Base-by-base conservation (phyloP, 768 basidiomycete genomes). In the Cystobasidium onofrii region DNA sequence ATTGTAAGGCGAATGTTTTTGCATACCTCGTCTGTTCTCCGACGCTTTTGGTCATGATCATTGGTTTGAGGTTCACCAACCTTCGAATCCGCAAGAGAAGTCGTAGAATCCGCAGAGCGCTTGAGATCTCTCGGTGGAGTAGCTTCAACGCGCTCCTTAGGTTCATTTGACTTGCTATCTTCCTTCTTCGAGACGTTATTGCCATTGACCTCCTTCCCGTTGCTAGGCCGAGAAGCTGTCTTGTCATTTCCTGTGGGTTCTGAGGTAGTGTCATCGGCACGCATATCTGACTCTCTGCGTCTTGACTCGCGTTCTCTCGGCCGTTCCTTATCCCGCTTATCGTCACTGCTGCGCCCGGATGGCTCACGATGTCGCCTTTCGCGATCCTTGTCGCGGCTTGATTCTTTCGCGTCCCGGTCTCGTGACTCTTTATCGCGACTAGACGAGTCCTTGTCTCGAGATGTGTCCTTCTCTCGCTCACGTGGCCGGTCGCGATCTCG, bases 321-420 rank as follows among this genome's bases (percentile, higher is more conserved):
- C 12, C 76, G 55, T 29, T 80, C 80, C 3, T 80, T 77, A n/a
- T 81, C 80, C 9, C 79, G 74, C 27, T 77, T 76, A 27, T 80
- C 63, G 36, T 80, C 79, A 4, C 78, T 75, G 25, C 80, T 80
- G 18, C 77, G 64, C 12, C 74, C 75, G 18, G 76, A 55, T 2
- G 36, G 39, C 23, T 64, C 64, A 3, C 64, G 64, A n/a, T 43
- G 39, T 29, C 57, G 57, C 3, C 72, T 31, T 23, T 73, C 72
- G 34, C 57, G 29, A 27, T 63, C 78, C 73, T 64, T 43, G n/a
- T 65, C 50, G 78, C 41, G 33, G 36, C 61, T 60, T n/a, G 34
- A 3, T 3, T 64, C 64, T 50, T 74, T 66, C 57, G n/a, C 57
- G 27, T 74, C 73, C 31, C 66, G 52, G 25, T 76, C 73, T n/a